Evolutionary conservation across 306 rosid genomes (phyloP).

Genomic region (Quercus aquifolioides): DNA sequence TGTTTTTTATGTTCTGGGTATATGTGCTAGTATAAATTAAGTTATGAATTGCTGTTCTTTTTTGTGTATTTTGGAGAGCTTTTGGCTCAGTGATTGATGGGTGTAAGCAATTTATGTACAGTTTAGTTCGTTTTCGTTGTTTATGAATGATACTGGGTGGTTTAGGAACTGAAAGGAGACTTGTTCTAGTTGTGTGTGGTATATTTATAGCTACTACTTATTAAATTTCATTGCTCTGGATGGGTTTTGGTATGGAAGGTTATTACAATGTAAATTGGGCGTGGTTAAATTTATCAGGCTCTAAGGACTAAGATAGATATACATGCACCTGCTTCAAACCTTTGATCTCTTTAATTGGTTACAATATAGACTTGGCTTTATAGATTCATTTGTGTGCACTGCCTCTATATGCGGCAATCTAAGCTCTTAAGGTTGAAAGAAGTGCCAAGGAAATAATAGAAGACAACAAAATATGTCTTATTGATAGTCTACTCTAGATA

Average conservation of each 20-base stretch:
- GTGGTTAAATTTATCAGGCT: not conserved
- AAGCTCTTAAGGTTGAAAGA: not conserved
- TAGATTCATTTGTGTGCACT: not conserved
- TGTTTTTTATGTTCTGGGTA: conserved; percentile 17
- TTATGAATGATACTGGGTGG: not conserved
- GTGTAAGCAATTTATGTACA: conserved; percentile 11
- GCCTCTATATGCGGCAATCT: not conserved
- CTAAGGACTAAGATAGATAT: not conserved
- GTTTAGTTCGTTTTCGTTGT: not conserved
- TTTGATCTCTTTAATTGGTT: not conserved
- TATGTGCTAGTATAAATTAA: not conserved
- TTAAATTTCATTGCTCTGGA: not conserved
- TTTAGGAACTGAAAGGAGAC: not conserved
- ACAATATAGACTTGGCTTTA: not conserved
- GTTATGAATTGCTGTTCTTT: not conserved
- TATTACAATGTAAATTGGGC: not conserved
- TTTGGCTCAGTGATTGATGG: not conserved
- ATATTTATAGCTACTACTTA: not conserved
- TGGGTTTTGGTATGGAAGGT: not conserved
- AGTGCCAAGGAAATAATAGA: not conserved
- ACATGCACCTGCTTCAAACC: not conserved
- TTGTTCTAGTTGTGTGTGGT: not conserved
- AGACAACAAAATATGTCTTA: not conserved
- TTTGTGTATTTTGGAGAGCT: not conserved
- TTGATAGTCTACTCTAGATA: not conserved